Conservation (phyloP, 164 flowering plant genomes). For the Pachysandra terminalis region DNA sequence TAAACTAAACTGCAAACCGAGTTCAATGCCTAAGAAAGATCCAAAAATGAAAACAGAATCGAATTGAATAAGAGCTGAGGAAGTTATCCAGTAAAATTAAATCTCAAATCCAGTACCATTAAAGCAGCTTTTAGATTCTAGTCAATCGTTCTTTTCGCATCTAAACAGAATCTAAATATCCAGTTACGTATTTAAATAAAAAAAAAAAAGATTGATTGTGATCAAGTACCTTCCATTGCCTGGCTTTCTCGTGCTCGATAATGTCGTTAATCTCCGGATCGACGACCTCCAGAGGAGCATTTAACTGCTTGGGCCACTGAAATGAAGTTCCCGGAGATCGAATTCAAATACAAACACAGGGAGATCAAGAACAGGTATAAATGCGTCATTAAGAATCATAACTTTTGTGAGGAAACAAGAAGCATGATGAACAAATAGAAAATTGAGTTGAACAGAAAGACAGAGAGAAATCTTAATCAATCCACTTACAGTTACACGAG, state of each 20-base stretch:
- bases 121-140: background rate
- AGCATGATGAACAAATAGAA: background rate
- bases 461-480: background rate
- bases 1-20: background rate
- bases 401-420: background rate
- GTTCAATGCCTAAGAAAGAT: no score
- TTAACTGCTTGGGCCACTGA: constrained; percentile 98
- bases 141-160: no score
- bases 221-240: constrained; percentile 91
- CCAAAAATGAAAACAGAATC: background rate
- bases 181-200: no score
- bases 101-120: background rate
- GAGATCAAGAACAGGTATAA: background rate
- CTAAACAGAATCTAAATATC: background rate
- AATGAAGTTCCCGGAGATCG: constrained; percentile 11
- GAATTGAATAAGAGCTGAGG: background rate
- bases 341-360: background rate
- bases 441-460: background rate
- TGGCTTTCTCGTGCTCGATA: constrained; percentile 93
- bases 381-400: background rate
- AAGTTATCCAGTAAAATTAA: no score
- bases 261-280: constrained; percentile 96
- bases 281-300: constrained; percentile 73
- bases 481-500: constrained; percentile 51
- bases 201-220: background rate